Conservation (phyloP, 2,329 filamentous ascomycete genomes). For the Talaromyces sp. region DNA sequence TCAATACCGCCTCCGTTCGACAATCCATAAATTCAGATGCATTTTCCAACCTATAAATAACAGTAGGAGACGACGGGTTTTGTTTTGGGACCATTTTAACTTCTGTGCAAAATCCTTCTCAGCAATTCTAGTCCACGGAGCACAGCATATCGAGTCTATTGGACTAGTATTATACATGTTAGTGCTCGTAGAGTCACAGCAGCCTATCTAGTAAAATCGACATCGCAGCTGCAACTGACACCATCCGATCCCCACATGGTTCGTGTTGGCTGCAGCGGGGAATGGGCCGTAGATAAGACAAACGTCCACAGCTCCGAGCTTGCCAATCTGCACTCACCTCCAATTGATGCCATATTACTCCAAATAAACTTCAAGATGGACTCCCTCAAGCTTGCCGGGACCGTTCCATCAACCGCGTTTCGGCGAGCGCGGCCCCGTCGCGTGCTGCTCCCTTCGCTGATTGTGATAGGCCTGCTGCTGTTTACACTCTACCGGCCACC, state of each 20-base stretch:
- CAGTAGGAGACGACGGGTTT: neutral
- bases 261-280: neutral
- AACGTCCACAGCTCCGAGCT: neutral
- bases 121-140: no score
- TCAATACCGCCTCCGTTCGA: slow-evolving; percentile 8
- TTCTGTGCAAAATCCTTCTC: no score
- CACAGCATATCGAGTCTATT: no score
- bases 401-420: neutral
- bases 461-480: slow-evolving; percentile 7
- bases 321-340: neutral
- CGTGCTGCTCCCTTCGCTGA: slow-evolving; percentile 1
- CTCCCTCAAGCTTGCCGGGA: neutral
- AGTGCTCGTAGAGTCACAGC: no score
- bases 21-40: neutral
- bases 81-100: neutral
- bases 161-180: no score
- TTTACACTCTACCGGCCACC: slow-evolving; percentile 7
- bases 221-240: neutral
- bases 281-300: neutral
- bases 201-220: neutral
- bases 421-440: slow-evolving; percentile 5
- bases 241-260: neutral
- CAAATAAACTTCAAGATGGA: neutral
- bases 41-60: neutral
- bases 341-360: neutral